Base-by-base conservation (phyloP, 1,139 yeast genomes). In the Geotrichum bryndzae region DNA sequence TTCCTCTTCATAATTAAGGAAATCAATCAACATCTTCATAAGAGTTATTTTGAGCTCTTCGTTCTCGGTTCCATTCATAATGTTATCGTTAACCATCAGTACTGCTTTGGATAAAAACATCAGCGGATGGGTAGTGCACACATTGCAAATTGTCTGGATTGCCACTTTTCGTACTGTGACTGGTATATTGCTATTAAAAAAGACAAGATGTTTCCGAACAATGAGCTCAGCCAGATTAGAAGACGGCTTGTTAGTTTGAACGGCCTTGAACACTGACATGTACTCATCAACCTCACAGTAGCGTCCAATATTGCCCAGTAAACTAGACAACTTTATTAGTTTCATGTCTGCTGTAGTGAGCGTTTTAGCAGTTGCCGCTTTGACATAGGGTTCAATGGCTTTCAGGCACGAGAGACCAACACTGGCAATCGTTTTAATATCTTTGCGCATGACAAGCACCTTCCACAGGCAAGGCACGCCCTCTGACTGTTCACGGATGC, bases 391-490 rank as follows among this genome's bases (percentile, higher is more conserved):
- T 83, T 56, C 75, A 7, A 86, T 67, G 61, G 82, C 75, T 33
- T 74, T 75, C 65, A 89, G 54, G 55, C 88, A 82, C 0, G 91
- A 82, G 0, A 84, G 73, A 18, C 88, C 80, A 0, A 90, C 90
- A 67, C 79, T 84, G 0, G 84, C 82, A 10, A 88, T 68, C 65
- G 82, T 82, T 0, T 71, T 64, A 0, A 82, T 79, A 64, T 82
- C 84, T 1, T 78, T 76, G 53, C 78, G 77, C 67, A 81, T 73
- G 11, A 68, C 71, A 4, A 88, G 78, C 1, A 88, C 75, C 10
- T 73, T 73, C 87, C 90, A 84, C 5, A 84, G 74, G 62, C 89
- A 79, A 1, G 91, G 89, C 69, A 88, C 80, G 0, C 91, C 96
- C 66, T 85, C 85, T 33, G 82, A 83, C 15, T 89, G 72, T 67